Percentiles rank a stretch among this genome's conserved stretches.
phyloP scores from a whole-genome alignment of 768 basidiomycete genomes.

The Erythrobasidium yunnanense region DNA sequence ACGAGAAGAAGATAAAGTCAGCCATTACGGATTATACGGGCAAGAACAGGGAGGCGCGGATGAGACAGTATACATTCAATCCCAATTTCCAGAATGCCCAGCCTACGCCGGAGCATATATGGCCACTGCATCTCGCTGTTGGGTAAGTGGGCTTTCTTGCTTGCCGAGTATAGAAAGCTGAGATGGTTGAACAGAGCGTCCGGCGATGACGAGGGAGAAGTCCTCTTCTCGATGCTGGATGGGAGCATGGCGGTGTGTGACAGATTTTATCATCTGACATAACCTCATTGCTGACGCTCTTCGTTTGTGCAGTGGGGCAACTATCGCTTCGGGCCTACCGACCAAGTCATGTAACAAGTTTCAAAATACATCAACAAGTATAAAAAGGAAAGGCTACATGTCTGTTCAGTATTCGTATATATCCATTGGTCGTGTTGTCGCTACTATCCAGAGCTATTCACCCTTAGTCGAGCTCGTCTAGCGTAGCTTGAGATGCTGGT shows the following conservation, averaged over 20 bases:
- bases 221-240: constrained; percentile 14
- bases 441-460: not conserved
- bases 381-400: not conserved
- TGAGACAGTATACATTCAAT: not conserved
- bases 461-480: not conserved
- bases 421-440: not conserved
- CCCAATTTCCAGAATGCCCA: constrained; percentile 14
- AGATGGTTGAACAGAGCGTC: not conserved
- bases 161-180: not conserved
- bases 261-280: not conserved
- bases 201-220: constrained; percentile 17
- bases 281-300: not conserved
- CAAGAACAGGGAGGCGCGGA: not conserved
- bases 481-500: not conserved
- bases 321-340: constrained; percentile 11
- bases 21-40: constrained; percentile 12
- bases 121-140: constrained; percentile 4
- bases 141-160: not conserved
- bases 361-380: not conserved
- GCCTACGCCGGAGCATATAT: constrained; percentile 9
- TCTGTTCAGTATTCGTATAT: not conserved
- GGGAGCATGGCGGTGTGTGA: not conserved
- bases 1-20: not conserved
- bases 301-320: constrained; percentile 16
- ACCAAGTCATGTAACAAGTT: constrained; percentile 19